Conservation (phyloP, 495 filamentous ascomycete genomes). For the Aspergillus saccharolyticus region DNA sequence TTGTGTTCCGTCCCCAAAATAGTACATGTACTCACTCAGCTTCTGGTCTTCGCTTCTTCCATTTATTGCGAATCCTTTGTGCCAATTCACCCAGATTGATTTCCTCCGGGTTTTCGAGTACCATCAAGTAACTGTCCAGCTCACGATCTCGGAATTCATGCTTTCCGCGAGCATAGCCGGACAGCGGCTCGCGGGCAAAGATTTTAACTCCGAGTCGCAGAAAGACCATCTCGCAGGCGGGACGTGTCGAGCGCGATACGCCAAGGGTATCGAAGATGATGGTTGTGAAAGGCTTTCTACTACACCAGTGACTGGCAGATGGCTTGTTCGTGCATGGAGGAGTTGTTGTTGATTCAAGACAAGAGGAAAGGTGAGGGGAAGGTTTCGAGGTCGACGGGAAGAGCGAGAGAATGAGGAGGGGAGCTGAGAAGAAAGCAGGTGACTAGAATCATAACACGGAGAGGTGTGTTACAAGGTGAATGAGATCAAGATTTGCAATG, state of each 20-base stretch:
- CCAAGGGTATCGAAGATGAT: not conserved
- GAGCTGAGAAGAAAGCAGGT: not conserved
- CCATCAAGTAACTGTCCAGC: slow-evolving; percentile 29
- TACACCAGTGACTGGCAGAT: not conserved
- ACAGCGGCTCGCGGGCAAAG: slow-evolving; percentile 27
- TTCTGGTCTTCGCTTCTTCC: slow-evolving; percentile 30
- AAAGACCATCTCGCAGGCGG: slow-evolving; percentile 27
- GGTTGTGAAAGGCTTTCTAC: not conserved
- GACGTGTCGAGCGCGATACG: not conserved
- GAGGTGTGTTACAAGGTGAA: not conserved
- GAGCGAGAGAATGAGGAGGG: not conserved
- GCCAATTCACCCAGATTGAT: slow-evolving; percentile 29
- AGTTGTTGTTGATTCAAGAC: not conserved
- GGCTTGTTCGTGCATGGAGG: not conserved
- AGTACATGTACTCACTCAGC: slow-evolving; percentile 24
- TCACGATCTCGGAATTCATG: slow-evolving; percentile 9
- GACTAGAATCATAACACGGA: not conserved
- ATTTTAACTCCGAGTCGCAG: slow-evolving; percentile 36
- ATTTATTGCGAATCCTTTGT: slow-evolving; percentile 31
- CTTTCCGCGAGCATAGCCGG: slow-evolving; percentile 6
- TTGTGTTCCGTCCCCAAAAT: no score
- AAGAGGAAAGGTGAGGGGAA: not conserved
- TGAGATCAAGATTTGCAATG: not conserved
- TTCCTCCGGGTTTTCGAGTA: slow-evolving; percentile 28
- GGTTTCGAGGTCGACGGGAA: not conserved